phyloP scores from a whole-genome alignment of 2,329 filamentous ascomycete genomes.

The Stylonectria norvegica region DNA sequence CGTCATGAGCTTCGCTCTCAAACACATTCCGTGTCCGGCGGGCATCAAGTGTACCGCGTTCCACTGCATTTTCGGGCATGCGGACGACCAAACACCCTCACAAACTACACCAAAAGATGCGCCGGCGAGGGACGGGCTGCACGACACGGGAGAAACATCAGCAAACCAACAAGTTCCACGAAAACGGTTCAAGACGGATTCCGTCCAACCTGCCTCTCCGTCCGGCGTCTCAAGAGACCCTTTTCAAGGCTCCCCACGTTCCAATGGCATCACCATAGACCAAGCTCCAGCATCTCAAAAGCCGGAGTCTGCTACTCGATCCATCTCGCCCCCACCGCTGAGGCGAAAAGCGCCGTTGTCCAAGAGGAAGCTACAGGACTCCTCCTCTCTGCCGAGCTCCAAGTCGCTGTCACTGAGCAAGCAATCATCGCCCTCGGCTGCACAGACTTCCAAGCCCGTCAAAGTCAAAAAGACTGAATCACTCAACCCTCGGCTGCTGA shows the following conservation, averaged over 20 bases:
- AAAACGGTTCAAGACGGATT: constrained; percentile 30
- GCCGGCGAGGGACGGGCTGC: constrained; percentile 2
- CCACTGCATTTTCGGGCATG: constrained; percentile 49
- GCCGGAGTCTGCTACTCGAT: constrained; percentile 24
- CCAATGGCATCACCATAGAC: neutral
- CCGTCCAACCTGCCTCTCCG: constrained; percentile 11
- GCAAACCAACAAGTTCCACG: constrained; percentile 28
- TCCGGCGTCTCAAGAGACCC: constrained; percentile 7
- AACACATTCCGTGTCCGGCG: constrained; percentile 49
- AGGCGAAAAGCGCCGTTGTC: constrained; percentile 21
- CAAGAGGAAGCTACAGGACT: constrained; percentile 3
- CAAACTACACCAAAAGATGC: constrained; percentile 5
- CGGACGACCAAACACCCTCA: constrained; percentile 29
- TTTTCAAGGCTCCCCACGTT: constrained; percentile 4
- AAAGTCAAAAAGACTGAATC: constrained; percentile 42
- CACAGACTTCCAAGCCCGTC: constrained; percentile 13
- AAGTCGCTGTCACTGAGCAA: constrained; percentile 3
- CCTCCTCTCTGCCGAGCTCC: constrained; percentile 1
- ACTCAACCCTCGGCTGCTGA: constrained; percentile 66
- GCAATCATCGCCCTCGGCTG: constrained; percentile 16
- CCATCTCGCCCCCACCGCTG: constrained; percentile 35
- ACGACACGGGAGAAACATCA: constrained; percentile 7
- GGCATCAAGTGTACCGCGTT: constrained; percentile 47
- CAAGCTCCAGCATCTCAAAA: constrained; percentile 8
- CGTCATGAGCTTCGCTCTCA: constrained; percentile 42